phyloP scores from a whole-genome alignment of 2,329 filamentous ascomycete species.

The Samsoniella hepiali region DNA sequence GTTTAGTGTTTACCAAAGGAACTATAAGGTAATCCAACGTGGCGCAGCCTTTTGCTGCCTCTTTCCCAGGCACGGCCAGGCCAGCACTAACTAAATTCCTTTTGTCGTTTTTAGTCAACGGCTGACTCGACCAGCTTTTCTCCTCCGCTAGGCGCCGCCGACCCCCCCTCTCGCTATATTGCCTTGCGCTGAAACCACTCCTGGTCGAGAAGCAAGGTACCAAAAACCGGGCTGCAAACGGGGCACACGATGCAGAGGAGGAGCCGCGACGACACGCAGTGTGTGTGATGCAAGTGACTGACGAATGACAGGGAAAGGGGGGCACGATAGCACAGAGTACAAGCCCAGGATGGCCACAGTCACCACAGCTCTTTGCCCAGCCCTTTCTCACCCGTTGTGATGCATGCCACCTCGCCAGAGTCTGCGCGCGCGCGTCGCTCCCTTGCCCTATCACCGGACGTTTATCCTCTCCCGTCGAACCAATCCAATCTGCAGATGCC shows the following conservation, averaged over 20 bases:
- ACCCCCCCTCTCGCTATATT: not conserved
- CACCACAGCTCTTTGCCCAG: not conserved
- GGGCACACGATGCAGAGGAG: not conserved
- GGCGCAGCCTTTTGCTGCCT: not conserved
- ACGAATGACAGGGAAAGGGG: not conserved
- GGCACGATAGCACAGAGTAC: not conserved
- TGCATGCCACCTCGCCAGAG: not conserved
- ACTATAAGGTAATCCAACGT: not conserved
- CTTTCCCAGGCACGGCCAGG: not conserved
- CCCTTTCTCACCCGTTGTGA: not conserved
- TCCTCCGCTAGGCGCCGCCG: too few species aligned
- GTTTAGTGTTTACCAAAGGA: not conserved
- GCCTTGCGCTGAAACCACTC: not conserved
- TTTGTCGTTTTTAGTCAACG: not conserved
- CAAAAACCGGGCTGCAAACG: not conserved
- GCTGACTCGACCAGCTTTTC: not conserved
- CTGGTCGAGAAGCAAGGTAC: not conserved
- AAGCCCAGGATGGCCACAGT: not conserved
- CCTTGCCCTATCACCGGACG: not conserved
- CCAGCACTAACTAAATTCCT: not conserved
- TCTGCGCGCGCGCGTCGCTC: not conserved
- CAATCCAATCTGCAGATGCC: conserved; percentile 9
- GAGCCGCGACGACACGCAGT: not conserved
- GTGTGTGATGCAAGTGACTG: not conserved
- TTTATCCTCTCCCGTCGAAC: not conserved